A percentile compares a stretch with the other conserved stretches of the same genome.
Conservation (phyloP, 352 stramenopile species). For the Globisporangium solare region DNA sequence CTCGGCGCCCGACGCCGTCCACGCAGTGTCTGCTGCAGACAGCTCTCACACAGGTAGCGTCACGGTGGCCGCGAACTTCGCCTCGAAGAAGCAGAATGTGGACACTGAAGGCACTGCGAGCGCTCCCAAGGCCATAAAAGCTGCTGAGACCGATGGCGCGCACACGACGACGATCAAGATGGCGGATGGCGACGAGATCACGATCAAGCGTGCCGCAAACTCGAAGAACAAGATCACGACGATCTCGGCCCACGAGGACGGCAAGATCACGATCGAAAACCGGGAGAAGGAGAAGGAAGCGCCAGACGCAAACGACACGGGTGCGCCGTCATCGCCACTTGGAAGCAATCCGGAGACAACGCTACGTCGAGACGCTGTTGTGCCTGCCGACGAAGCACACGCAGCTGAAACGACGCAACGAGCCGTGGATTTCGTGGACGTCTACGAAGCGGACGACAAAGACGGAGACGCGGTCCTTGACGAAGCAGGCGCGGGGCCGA, state of each 20-base stretch:
- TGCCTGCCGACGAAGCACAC: neutral
- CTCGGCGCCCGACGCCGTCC: conserved; percentile 1
- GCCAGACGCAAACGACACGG: neutral
- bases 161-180: conserved; percentile 74
- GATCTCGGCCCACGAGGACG: conserved; percentile 65
- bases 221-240: conserved; percentile 65
- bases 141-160: conserved; percentile 20
- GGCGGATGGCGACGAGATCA: conserved; percentile 74
- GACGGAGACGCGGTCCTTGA: conserved; percentile 4
- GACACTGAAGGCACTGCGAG: too few relatives aligned
- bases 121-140: too few relatives aligned
- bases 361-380: too few relatives aligned
- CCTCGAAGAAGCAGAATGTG: conserved; percentile 1
- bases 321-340: neutral
- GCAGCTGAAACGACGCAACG: conserved; percentile 1
- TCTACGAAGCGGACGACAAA: conserved; percentile 11
- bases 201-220: conserved; percentile 53
- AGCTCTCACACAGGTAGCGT: neutral
- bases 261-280: conserved; percentile 74
- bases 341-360: too few relatives aligned
- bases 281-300: conserved; percentile 15
- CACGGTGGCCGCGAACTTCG: neutral
- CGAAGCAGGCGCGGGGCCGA: conserved; percentile 1
- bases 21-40: neutral
- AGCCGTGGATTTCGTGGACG: conserved; percentile 10